Base-by-base conservation (phyloP, 2,329 filamentous ascomycete species). In the Colletotrichum gloeosporioides region DNA sequence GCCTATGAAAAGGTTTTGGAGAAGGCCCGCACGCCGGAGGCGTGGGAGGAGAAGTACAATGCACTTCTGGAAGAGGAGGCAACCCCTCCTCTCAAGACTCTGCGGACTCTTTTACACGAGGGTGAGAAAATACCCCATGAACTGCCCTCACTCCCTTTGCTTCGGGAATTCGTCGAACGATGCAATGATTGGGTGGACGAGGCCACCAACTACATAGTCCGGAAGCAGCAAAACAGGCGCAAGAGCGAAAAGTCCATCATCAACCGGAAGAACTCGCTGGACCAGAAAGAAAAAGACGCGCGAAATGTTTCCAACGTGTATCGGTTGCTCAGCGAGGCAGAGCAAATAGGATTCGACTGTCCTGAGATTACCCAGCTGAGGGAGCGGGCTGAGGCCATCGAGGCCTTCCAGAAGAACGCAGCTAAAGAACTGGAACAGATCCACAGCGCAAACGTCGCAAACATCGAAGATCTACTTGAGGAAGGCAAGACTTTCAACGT, bases 171-270 rank as follows among this genome's bases (percentile, higher is more conserved):
- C 87, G 97, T 99, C 84, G 96, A 98, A 80, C 94, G 95, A 81
- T 99, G 97, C 88, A 98, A 98, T 85, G 96, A 98, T 83, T 98
- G 98, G 95, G 95, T 98, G 78, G 97, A 99, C 81, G 96, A 99
- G 86, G 97, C 97, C 79, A 97, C 95, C 81, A 96, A 95, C 83
- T 99, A 98, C 88, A 98, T 96, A 82, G 96, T 97, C 75, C 95
- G 97, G 80, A 99, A 99, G 87, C 96, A 98, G 87, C 96, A 98
- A 86, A 98, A 98, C 82, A 94, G 97, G 78, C 95, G 96, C 77
- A 99, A 99, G 86, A 98, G 94, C 84, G 96, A 98, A 81, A 97
- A 95, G 82, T 92, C 91, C 61, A 97, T 94, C 61, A 97, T 94
- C 78, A 93, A 92, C 81, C 91, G 93, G 71, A 91, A 91, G 59